phyloP scores from a whole-genome alignment of 2,329 filamentous ascomycete genomes.

The Drechmeria coniospora region DNA sequence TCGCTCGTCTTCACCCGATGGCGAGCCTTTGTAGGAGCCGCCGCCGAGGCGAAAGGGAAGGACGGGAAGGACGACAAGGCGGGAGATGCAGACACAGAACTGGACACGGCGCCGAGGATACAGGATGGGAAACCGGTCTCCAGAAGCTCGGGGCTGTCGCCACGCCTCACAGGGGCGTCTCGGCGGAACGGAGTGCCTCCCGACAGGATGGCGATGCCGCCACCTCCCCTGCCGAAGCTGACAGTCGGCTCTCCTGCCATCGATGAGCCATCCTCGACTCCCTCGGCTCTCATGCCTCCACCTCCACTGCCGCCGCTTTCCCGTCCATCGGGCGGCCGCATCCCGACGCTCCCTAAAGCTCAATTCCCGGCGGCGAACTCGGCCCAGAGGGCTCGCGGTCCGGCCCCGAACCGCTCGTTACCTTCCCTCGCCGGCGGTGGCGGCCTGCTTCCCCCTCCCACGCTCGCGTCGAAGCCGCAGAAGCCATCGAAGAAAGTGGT shows the following conservation, averaged over 20 bases:
- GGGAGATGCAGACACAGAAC: neutral
- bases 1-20: conserved; percentile 12
- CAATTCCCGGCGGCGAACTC: conserved; percentile 37
- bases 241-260: conserved; percentile 11
- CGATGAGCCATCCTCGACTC: conserved; percentile 9
- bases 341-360: conserved; percentile 20
- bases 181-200: too few relatives aligned
- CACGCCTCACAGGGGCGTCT: too few relatives aligned
- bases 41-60: conserved; percentile 1
- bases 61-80: neutral
- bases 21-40: conserved; percentile 5
- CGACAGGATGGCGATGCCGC: conserved; percentile 21
- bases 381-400: conserved; percentile 30
- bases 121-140: too few relatives aligned
- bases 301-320: conserved; percentile 10
- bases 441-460: conserved; percentile 41
- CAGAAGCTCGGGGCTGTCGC: too few relatives aligned
- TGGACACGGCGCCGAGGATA: conserved; percentile 2
- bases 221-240: conserved; percentile 19
- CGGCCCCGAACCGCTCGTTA: conserved; percentile 23
- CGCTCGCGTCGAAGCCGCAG: conserved; percentile 32
- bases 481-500: conserved; percentile 56
- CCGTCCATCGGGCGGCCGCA: conserved; percentile 14
- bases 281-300: conserved; percentile 16
- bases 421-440: conserved; percentile 13